Evolutionary conservation across 805 yeast genomes (phyloP).

Genomic region (Kluyveromyces starmeri): DNA sequence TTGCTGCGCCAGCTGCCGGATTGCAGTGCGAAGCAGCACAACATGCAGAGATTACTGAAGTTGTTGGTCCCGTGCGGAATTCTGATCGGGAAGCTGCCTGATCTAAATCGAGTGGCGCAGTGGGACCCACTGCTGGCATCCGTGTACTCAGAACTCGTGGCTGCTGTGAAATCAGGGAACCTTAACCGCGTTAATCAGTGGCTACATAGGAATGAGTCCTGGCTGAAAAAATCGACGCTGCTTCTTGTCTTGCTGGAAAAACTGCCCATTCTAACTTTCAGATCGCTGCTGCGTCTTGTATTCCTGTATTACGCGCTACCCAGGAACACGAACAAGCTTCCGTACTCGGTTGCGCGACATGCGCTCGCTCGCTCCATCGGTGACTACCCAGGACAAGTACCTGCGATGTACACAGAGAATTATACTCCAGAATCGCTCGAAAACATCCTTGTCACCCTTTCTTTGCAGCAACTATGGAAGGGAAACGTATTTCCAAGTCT

Average conservation of each 20-base stretch:
- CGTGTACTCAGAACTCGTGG: conserved; percentile 33
- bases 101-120: conserved; percentile 19
- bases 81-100: conserved; percentile 47
- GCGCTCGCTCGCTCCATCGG: conserved; percentile 16
- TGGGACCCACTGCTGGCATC: conserved; percentile 23
- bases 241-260: conserved; percentile 35
- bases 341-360: conserved; percentile 15
- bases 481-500: conserved; percentile 28
- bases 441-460: conserved; percentile 24
- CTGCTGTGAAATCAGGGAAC: conserved; percentile 36
- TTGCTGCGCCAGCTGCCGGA: conserved; percentile 28
- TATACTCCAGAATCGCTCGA: conserved; percentile 20
- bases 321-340: conserved; percentile 18
- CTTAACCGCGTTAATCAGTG: conserved; percentile 28
- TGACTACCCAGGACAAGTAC: neutral
- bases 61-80: conserved; percentile 46
- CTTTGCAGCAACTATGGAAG: conserved; percentile 22
- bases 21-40: conserved; percentile 13
- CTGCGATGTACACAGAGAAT: conserved; percentile 19
- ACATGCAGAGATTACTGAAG: conserved; percentile 33
- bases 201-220: conserved; percentile 26
- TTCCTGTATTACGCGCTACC: conserved; percentile 15
- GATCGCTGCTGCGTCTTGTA: conserved; percentile 29
- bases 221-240: conserved; percentile 27
- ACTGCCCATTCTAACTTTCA: conserved; percentile 32